Base-by-base conservation (phyloP, 768 basidiomycete species). In the Flagelloscypha sp. region DNA sequence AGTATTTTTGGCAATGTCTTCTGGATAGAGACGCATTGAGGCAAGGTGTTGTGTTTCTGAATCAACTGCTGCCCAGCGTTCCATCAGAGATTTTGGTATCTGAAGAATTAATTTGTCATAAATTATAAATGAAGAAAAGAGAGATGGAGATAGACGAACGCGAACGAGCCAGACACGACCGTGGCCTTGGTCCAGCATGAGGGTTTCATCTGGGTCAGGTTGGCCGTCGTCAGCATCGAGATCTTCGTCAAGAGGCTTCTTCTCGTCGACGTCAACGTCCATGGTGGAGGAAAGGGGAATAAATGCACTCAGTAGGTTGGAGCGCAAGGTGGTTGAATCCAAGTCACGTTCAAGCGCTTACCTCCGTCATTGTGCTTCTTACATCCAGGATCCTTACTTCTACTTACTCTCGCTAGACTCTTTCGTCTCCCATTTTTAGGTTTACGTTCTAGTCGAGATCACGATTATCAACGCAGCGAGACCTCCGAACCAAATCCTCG, bases 21-120 rank as follows among this genome's bases (percentile, higher is more conserved):
- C 65, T 28, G 55, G 53, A 58, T 89, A 94, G 9, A 95, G 78
- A 1, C 90, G 77, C 35, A 97, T 72, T 6, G 80, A 84, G 6
- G 88, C 93, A 1, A 95, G 72, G 42, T 88, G 81, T 3, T 84
- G 60, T 42, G 82, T 84, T 38, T 86, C 84, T 4, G 70, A 69
- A 42, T 78, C 65, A 27, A 88, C 71, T 20, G 74, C 61, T n/a
- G 76, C 62, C 92, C 92, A 97, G 22, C 81, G 71, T 45, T 88
- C 81, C 66, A 92, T 74, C 35, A 95, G 63, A 53, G 83, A 84
- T 52, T 82, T 82, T 0, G 90, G 92, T 28, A 94, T 77, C 86
- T 89, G 59, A 24, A 38, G 27, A 32, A 15, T 12, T 18, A 32
- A 21, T 11, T 19, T 32, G 20, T 24, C n/a, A 23, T 20, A 35